phyloP scores from a whole-genome alignment of 164 flowering plant species.

The Nymphaea colorata region DNA sequence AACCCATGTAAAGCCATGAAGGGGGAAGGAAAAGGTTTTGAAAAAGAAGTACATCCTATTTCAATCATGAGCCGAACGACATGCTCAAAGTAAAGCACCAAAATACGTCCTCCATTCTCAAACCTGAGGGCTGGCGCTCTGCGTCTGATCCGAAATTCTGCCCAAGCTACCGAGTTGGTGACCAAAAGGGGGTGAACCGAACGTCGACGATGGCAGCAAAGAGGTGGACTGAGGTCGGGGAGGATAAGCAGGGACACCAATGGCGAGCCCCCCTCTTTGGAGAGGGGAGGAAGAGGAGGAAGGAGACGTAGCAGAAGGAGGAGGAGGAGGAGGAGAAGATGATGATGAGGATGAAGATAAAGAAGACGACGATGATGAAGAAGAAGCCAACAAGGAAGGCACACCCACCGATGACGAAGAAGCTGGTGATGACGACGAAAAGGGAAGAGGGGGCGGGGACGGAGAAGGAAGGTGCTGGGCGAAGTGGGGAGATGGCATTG shows the following conservation, averaged over 20 bases:
- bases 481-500: constrained; percentile 11
- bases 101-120: neutral
- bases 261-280: neutral
- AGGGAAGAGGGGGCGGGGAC: constrained; percentile 5
- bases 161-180: neutral
- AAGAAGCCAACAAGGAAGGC: constrained; percentile 1
- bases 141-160: neutral
- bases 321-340: neutral
- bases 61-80: neutral
- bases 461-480: constrained; percentile 12
- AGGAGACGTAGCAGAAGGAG: neutral
- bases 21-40: neutral
- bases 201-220: neutral
- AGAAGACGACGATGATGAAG: neutral
- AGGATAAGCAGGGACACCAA: constrained; percentile 2
- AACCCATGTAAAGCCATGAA: neutral
- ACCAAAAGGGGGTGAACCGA: constrained; percentile 1
- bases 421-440: constrained; percentile 1
- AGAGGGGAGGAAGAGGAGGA: neutral
- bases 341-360: neutral
- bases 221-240: neutral
- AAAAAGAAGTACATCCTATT: too few species aligned
- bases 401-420: constrained; percentile 11
- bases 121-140: neutral
- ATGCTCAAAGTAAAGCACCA: neutral